Evolutionary conservation across 2,329 filamentous ascomycete genomes (phyloP).

Genomic region (Colletotrichum musicola): DNA sequence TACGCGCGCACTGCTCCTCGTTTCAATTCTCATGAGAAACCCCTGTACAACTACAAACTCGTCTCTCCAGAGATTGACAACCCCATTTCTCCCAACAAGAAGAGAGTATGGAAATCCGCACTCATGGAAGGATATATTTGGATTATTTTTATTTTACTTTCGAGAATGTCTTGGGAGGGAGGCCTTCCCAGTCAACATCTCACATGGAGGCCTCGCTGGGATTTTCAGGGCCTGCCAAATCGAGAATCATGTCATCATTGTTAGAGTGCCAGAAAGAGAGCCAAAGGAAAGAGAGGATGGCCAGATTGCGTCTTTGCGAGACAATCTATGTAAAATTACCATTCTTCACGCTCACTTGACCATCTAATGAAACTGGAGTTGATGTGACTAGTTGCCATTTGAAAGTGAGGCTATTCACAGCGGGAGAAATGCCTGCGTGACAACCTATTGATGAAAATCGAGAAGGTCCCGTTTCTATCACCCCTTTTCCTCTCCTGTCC

Average conservation of each 20-base stretch:
- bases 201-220: neutral
- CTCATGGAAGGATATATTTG: neutral
- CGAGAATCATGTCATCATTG: neutral
- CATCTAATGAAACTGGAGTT: constrained; percentile 30
- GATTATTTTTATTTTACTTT: too few relatives aligned
- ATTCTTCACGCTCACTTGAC: constrained; percentile 47
- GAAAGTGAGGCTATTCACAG: constrained; percentile 11
- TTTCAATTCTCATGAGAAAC: constrained; percentile 37
- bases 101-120: neutral
- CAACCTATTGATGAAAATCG: neutral
- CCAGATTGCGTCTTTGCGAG: constrained; percentile 17
- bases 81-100: neutral
- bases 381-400: constrained; percentile 3
- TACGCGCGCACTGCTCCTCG: constrained; percentile 10
- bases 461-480: neutral
- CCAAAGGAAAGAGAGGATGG: neutral
- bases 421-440: too few relatives aligned
- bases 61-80: constrained; percentile 40
- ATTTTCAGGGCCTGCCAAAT: too few relatives aligned
- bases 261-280: constrained; percentile 1
- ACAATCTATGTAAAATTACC: constrained; percentile 44
- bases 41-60: constrained; percentile 51
- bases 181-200: neutral
- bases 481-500: neutral
- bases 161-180: too few relatives aligned